Percentiles rank a stretch among this genome's conserved stretches.
phyloP scores from a whole-genome alignment of 1,284 basidiomycete species.

The Takashimella koratensis region DNA sequence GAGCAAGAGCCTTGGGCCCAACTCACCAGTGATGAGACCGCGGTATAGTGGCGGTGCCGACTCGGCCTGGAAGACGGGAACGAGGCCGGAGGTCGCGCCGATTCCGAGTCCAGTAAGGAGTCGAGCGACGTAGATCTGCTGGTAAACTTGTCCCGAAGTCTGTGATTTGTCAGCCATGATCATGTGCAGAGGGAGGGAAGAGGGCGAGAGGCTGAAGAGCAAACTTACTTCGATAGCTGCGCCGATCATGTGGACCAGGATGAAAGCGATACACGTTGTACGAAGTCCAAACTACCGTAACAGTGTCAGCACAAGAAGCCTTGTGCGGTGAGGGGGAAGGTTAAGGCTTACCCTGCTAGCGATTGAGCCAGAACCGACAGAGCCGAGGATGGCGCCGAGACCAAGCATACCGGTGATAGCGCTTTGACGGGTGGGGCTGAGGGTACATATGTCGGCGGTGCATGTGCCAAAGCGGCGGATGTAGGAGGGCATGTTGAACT shows the following conservation, averaged over 20 bases:
- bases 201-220: no score
- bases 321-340: background rate
- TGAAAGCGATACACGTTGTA: constrained; percentile 44
- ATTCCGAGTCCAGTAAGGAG: constrained; percentile 48
- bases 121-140: constrained; percentile 47
- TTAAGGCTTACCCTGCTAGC: constrained; percentile 33
- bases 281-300: constrained; percentile 38
- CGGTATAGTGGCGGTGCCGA: constrained; percentile 36
- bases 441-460: constrained; percentile 18
- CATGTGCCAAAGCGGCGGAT: constrained; percentile 28
- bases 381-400: constrained; percentile 46
- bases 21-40: constrained; percentile 39
- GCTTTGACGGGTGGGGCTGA: constrained; percentile 37
- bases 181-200: no score
- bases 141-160: constrained; percentile 29
- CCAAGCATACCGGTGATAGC: constrained; percentile 46
- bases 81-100: constrained; percentile 48
- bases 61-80: constrained; percentile 51
- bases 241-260: constrained; percentile 46
- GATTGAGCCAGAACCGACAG: constrained; percentile 40
- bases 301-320: no score
- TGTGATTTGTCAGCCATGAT: no score
- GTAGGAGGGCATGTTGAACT: constrained; percentile 32
- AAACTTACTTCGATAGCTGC: constrained; percentile 49
- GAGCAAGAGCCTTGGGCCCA: constrained; percentile 37